phyloP scores from a whole-genome alignment of 495 filamentous ascomycete genomes.

The Aspergillus wentii region DNA sequence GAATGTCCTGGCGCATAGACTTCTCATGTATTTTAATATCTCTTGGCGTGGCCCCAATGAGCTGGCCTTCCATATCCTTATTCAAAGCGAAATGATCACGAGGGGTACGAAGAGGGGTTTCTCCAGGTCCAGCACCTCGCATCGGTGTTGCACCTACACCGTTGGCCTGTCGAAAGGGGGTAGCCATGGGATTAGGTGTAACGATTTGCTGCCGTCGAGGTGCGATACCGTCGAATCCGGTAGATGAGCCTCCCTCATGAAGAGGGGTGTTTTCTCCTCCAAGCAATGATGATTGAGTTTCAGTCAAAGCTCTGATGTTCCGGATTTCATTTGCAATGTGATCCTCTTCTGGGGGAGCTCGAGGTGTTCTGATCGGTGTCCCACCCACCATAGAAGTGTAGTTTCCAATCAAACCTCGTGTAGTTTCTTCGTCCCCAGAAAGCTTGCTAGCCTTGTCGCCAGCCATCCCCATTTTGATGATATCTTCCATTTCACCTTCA shows the following conservation, averaged over 20 bases:
- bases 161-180: slow-evolving; percentile 69
- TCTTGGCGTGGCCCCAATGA: slow-evolving; percentile 70
- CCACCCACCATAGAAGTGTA: slow-evolving; percentile 75
- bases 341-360: slow-evolving; percentile 87
- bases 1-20: slow-evolving; percentile 62
- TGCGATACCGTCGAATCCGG: slow-evolving; percentile 81
- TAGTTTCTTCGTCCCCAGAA: slow-evolving; percentile 76
- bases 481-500: slow-evolving; percentile 90
- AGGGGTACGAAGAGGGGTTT: slow-evolving; percentile 87
- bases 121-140: slow-evolving; percentile 55
- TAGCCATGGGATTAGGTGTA: slow-evolving; percentile 94
- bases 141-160: slow-evolving; percentile 71
- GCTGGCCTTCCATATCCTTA: slow-evolving; percentile 50
- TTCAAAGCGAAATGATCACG: slow-evolving; percentile 88
- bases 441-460: slow-evolving; percentile 79
- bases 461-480: slow-evolving; percentile 97
- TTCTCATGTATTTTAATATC: slow-evolving; percentile 74
- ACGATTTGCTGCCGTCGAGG: slow-evolving; percentile 75
- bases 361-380: slow-evolving; percentile 87
- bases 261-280: slow-evolving; percentile 92
- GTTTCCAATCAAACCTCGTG: slow-evolving; percentile 78
- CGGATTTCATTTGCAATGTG: slow-evolving; percentile 93
- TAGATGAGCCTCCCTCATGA: slow-evolving; percentile 73
- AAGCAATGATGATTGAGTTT: slow-evolving; percentile 91
- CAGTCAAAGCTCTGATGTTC: slow-evolving; percentile 87